Evolutionary conservation across 805 yeast species (phyloP), one percentile per base, ranked within the genome.

Genomic region (Spathaspora gorwiae): DNA sequence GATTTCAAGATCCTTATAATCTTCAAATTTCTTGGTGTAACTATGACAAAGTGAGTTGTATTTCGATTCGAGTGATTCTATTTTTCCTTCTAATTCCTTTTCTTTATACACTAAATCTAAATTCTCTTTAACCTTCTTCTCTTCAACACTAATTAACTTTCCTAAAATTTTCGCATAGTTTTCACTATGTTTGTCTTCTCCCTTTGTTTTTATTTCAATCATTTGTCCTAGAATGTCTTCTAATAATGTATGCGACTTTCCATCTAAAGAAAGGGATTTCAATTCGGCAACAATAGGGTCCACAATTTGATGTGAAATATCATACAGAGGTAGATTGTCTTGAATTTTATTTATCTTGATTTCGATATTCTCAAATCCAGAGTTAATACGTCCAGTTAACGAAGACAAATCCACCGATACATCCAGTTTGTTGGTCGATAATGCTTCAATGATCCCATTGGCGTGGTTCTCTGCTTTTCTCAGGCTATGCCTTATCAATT

Each of bases 271-370:
- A 5, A 19, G 24, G 24, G 24, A 19, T 41, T 55, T 58, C 13
- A 61, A 49, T 39, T 62, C 66, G 2, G 54, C 53, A 9, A 61
- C 47, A 37, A 62, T 57, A 1, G 66, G 66, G 41, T 59, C 62
- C 5, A 60, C 44, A 4, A 62, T 57, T 43, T 54, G 57, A 27
- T 40, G 32, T 29, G 32, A 29, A 29, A 9, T 9, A 9, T 9
- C 9, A 29, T 9, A 29, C 12, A 9, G 6, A 29, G 32, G 12
- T 29, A 29, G 5, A 11, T 11, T 11, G 32, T 11, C 32, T 29
- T 29, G 32, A 29, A 29, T 9, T 9, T 29, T 29, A 9, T 29
- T 11, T 9, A 29, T 11, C 12, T 29, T 29, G 3, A 9, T 29
- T 5, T 29, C 12, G 12, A 29, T 9, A 29, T 5, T 11, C 12